Conservation (phyloP, 768 basidiomycete species). For the Lactarius deliciosus region DNA sequence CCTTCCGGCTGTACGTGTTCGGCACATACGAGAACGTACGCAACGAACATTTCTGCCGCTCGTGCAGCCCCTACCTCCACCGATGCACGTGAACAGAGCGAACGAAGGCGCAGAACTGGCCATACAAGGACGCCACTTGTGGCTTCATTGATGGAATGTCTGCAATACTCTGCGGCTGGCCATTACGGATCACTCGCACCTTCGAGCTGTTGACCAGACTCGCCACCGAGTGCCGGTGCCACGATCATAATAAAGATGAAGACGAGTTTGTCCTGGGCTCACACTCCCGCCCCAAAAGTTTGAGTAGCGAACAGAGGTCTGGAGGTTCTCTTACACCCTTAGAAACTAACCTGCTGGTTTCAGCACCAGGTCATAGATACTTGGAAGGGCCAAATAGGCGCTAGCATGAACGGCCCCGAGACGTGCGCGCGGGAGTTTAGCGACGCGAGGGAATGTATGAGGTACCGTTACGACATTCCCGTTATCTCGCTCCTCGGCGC, state of each 20-base stretch:
- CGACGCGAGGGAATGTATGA: too few species aligned
- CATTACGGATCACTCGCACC: background rate
- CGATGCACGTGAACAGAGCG: background rate
- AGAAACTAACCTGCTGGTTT: background rate
- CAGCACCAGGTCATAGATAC: background rate
- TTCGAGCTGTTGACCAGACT: background rate
- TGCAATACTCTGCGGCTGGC: background rate
- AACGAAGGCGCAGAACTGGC: background rate
- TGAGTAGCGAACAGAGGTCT: too few species aligned
- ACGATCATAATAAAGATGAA: background rate
- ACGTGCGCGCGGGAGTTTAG: background rate
- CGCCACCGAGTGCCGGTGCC: background rate
- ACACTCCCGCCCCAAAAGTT: too few species aligned
- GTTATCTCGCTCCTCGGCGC: too few species aligned
- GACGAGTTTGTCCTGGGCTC: background rate
- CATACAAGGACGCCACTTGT: background rate
- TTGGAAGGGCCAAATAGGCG: background rate
- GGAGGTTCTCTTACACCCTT: too few species aligned
- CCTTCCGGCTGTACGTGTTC: background rate
- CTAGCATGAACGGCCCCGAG: background rate
- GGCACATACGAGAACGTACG: slow-evolving; percentile 8
- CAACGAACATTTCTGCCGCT: slow-evolving; percentile 2
- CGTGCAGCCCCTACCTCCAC: background rate
- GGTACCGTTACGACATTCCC: too few species aligned
- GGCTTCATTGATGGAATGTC: background rate